Evolutionary conservation across 495 filamentous ascomycete genomes (phyloP).

Genomic region (Xylaria sp.): DNA sequence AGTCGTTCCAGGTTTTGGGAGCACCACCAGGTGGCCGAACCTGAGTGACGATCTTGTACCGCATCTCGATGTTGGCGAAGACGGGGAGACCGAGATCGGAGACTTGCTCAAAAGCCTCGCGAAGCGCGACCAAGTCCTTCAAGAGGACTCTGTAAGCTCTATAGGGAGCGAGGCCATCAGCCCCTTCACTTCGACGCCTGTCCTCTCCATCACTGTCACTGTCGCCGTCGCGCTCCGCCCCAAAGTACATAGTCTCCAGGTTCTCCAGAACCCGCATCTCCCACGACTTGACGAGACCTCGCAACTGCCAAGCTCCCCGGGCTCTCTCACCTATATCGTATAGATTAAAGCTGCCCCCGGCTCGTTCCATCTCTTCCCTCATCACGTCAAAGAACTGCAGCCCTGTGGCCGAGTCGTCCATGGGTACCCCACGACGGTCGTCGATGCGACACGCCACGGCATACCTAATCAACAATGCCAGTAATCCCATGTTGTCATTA

Average conservation of each 20-base stretch:
- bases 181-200: too few relatives aligned
- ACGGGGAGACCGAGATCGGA: background rate
- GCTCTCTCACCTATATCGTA: background rate
- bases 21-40: background rate
- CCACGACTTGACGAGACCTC: background rate
- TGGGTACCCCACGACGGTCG: background rate
- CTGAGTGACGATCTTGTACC: background rate
- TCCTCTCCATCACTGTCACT: background rate
- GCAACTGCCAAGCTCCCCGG: background rate
- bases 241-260: background rate
- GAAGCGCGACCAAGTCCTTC: background rate
- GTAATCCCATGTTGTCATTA: background rate
- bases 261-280: background rate
- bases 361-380: background rate
- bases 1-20: background rate
- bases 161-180: background rate
- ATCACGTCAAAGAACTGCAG: background rate
- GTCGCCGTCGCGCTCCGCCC: background rate
- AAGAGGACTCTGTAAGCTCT: background rate
- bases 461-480: constrained; percentile 12
- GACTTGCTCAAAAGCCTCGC: background rate
- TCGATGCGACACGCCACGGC: background rate
- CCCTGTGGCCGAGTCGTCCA: background rate
- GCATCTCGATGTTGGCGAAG: background rate
- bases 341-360: background rate